These are phyloP conservation scores for Aspergillus tanneri DNA, from an alignment of 2,329 filamentous ascomycete genomes.

Conservation along the genomic window DNA sequence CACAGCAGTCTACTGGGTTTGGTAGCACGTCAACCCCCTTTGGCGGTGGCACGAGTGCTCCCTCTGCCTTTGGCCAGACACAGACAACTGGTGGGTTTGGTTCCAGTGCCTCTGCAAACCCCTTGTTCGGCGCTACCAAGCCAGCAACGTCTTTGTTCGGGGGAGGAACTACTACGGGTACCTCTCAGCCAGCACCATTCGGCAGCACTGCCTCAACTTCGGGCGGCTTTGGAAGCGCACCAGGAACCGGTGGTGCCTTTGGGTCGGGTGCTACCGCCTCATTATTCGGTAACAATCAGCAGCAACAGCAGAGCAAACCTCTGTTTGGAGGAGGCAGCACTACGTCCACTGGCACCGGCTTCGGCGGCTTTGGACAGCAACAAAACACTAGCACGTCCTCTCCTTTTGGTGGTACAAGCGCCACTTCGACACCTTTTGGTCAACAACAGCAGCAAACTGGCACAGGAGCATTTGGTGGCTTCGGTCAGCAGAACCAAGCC, in stretches of 20 bases:
- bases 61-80: constrained; percentile 46
- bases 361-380: constrained; percentile 41
- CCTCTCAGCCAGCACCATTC: constrained; percentile 42
- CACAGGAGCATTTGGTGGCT: constrained; percentile 45
- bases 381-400: constrained; percentile 39
- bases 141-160: constrained; percentile 42
- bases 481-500: constrained; percentile 39
- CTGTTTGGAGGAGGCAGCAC: constrained; percentile 35
- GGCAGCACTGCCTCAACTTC: constrained; percentile 39
- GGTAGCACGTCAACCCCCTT: constrained; percentile 46
- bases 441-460: constrained; percentile 31
- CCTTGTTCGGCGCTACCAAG: constrained; percentile 47
- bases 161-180: constrained; percentile 25
- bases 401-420: constrained; percentile 39
- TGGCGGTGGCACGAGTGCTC: constrained; percentile 37
- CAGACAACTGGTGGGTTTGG: constrained; percentile 44
- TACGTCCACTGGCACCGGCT: constrained; percentile 33
- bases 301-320: constrained; percentile 36
- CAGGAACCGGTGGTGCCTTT: constrained; percentile 30
- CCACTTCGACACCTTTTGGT: constrained; percentile 35
- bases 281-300: constrained; percentile 45
- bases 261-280: constrained; percentile 30
- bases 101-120: constrained; percentile 29
- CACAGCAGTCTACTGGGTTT: constrained; percentile 44
- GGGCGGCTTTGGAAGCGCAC: constrained; percentile 30